Base-by-base conservation (phyloP, 2,329 filamentous ascomycete species). In the Ceratocystis destructans region DNA sequence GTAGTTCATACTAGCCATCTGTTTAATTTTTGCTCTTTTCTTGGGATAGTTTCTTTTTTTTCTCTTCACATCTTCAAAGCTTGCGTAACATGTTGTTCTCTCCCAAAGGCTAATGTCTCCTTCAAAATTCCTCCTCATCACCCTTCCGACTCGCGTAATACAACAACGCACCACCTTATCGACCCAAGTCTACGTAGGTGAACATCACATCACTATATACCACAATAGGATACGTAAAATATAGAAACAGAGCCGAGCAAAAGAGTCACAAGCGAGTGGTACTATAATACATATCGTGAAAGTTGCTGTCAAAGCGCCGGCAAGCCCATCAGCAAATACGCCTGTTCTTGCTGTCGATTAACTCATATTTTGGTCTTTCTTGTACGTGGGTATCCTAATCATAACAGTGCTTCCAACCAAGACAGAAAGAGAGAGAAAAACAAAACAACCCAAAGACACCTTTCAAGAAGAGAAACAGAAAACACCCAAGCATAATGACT, bases 331-430 rank as follows among this genome's bases (percentile, higher is more conserved):
- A 41, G 37, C 37, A 41, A 15, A 41, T 41, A 41, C 37, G 28
- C 28, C 28, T 45, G 15, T 53, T 22, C 10, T 53, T 22, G 12
- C n/a, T 53, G 48, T 53, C n/a, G 45, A n/a, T 15, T 15, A 22
- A n/a, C 48, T 53, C 20, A 53, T 25, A 53, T 53, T 53, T 53
- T 57, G 53, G 25, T 28, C 28, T 46, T 62, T 62, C 41, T 63
- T 63, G 61, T 63, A 48, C 61, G 28, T 59, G 64, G 64, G 64
- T 65, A 65, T 65, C 64, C 64, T 59, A 59, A 65, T 64, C 63
- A 64, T 65, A 33, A 57, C 64, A 41, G 53, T 61, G 46, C 64
- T 41, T 46, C 50, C 64, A 50, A 50, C n/a, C 48, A 50, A 50
- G n/a, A 50, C 10, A 50, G 33, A 37, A 10, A 37, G 37, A 41